Evolutionary conservation across 805 yeast genomes (phyloP), one percentile per base, ranked within the genome.

Genomic region (Barnettozyma sucrosica): DNA sequence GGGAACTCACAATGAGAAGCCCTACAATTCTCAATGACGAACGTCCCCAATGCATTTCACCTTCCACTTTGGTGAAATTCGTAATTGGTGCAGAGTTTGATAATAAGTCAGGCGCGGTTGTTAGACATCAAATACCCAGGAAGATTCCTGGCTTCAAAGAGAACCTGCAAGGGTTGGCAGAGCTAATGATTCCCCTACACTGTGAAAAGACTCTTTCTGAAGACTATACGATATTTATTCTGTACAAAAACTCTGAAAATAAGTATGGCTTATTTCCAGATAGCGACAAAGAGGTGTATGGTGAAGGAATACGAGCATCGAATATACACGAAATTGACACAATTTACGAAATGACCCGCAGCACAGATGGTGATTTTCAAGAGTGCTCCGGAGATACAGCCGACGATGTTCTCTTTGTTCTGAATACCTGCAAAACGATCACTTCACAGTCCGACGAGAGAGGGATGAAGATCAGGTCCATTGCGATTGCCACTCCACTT

Each of bases 1-100:
- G 37, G 37, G 9, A 16, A 18, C 14, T 34, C 9, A 34, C 37
- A 6, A 28, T 34, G 42, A 34, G 36, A 8, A 37, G 40, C 20
- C 28, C 42, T 26, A 14, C n/a, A 11, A 11, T 19, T 39, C 3
- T 42, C 25, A 43, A 38, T 19, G 28, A n/a, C 21, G 40, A 43
- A 20, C 13, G n/a, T 14, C 14, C 47, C 18, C 48, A 45, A 14
- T 44, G 50, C 20, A 41, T 52, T 5, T 13, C 45, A 18, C 9
- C 20, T 14, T 18, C 53, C 1, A 40, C 57, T 28, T 75, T 79
- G 55, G 76, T 77, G 14, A 77, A 76, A 45, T 83, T 72, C 57
- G 72, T 84, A 20, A 56, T 88, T 28, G 74, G 89, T 6, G 85
- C 92, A 1, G 90, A 85, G 65, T 89, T 89, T 62, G 93, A 89